Percentiles rank a stretch among this genome's conserved stretches.
Conservation (phyloP, 495 filamentous ascomycete species). For the Xylaria venustula region DNA sequence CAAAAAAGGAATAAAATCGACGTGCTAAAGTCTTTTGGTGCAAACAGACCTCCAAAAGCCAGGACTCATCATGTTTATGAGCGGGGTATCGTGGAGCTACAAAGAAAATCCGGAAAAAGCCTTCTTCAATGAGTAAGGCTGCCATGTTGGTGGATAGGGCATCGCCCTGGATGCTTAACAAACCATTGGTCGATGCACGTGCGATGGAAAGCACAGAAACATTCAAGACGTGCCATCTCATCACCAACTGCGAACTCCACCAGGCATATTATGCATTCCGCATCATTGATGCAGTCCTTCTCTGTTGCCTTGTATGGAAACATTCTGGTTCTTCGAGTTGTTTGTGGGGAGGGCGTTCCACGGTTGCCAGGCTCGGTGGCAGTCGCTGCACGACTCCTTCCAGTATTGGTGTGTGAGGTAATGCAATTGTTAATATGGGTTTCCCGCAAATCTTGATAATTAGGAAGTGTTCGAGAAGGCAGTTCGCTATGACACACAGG, state of each 20-base stretch:
- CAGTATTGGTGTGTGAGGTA: conserved; percentile 44
- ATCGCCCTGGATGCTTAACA: conserved; percentile 48
- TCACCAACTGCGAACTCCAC: conserved; percentile 91
- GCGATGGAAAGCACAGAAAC: conserved; percentile 89
- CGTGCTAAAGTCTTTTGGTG: not conserved
- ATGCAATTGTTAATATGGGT: conserved; percentile 79
- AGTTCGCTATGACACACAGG: conserved; percentile 81
- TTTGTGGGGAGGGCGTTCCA: conserved; percentile 26
- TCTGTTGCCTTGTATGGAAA: conserved; percentile 77
- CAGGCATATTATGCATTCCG: conserved; percentile 93
- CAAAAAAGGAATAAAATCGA: not conserved
- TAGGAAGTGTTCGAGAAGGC: conserved; percentile 58
- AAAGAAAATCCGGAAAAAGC: not conserved
- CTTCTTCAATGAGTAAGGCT: conserved; percentile 41
- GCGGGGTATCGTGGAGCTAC: not conserved
- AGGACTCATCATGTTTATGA: not conserved
- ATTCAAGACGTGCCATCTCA: conserved; percentile 81
- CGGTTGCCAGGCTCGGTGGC: conserved; percentile 9
- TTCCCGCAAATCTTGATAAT: conserved; percentile 66
- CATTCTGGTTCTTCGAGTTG: conserved; percentile 45
- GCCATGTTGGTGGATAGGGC: conserved; percentile 57
- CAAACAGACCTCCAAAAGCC: not conserved
- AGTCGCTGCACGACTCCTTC: conserved; percentile 16
- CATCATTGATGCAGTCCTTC: conserved; percentile 82
- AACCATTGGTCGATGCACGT: conserved; percentile 61